Percentiles rank a stretch among this genome's conserved stretches.
These are phyloP conservation scores for Epichloe amarillans DNA, from an alignment of 2,329 filamentous ascomycete species.

Conservation along the genomic window DNA sequence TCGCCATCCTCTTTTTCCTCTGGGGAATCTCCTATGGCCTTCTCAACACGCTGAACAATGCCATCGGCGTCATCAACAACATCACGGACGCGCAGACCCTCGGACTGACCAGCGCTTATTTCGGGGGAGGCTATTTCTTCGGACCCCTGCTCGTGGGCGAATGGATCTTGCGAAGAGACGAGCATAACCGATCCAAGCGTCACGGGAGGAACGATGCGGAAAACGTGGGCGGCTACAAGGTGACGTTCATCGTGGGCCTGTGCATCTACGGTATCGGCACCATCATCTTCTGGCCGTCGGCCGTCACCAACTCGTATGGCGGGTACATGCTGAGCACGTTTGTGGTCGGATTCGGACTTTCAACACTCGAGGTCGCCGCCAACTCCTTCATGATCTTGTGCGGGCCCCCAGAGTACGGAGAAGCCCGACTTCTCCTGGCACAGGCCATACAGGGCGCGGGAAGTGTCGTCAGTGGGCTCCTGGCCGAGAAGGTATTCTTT, in stretches of 20 bases:
- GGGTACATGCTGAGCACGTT: slow-evolving; percentile 66
- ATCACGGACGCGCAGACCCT: slow-evolving; percentile 51
- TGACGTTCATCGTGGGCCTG: slow-evolving; percentile 66
- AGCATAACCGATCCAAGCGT: slow-evolving; percentile 37
- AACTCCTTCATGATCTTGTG: slow-evolving; percentile 64
- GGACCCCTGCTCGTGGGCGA: slow-evolving; percentile 57
- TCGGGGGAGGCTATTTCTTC: slow-evolving; percentile 54
- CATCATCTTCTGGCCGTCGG: slow-evolving; percentile 79
- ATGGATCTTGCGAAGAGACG: slow-evolving; percentile 56
- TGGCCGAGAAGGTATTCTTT: slow-evolving; percentile 67
- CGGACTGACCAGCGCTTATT: slow-evolving; percentile 58
- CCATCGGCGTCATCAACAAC: slow-evolving; percentile 48
- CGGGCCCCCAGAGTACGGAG: slow-evolving; percentile 58
- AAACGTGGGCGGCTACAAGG: slow-evolving; percentile 56
- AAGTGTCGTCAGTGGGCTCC: slow-evolving; percentile 55
- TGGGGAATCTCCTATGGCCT: slow-evolving; percentile 89
- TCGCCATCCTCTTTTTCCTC: slow-evolving; percentile 71
- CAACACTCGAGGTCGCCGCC: slow-evolving; percentile 66
- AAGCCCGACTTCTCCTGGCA: slow-evolving; percentile 61
- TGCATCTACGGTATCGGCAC: slow-evolving; percentile 63
- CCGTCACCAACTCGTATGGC: slow-evolving; percentile 58
- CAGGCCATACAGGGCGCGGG: slow-evolving; percentile 68
- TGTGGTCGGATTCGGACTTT: slow-evolving; percentile 64
- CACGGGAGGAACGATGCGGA: slow-evolving; percentile 25
- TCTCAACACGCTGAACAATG: slow-evolving; percentile 65